Conservation (phyloP, 139 green algal species). For the Pycnococcus provasolii region DNA sequence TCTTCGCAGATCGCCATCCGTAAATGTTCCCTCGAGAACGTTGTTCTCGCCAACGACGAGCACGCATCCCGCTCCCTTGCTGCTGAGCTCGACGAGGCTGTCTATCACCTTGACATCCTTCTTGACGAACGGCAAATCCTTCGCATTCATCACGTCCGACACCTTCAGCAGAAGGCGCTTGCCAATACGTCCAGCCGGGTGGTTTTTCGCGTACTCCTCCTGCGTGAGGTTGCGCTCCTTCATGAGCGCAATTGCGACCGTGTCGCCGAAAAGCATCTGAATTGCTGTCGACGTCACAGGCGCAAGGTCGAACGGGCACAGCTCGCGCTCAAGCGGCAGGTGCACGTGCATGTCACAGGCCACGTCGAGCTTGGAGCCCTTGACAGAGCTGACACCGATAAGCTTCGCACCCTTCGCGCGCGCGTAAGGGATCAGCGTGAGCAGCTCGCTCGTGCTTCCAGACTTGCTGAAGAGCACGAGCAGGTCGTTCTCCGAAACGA, state of each 20-base stretch:
- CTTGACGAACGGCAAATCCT: conserved; percentile 14
- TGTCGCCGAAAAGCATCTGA: conserved; percentile 58
- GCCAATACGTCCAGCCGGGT: conserved; percentile 47
- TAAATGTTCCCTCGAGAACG: conserved; percentile 43
- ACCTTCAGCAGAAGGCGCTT: conserved; percentile 49
- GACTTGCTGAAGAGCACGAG: conserved; percentile 50
- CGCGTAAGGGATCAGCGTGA: conserved; percentile 47
- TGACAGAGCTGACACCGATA: conserved; percentile 34
- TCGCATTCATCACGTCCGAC: conserved; percentile 38
- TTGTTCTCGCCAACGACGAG: conserved; percentile 29
- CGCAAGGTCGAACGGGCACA: conserved; percentile 54
- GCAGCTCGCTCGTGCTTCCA: conserved; percentile 47
- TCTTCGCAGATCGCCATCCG: conserved; percentile 44
- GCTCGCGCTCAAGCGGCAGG: conserved; percentile 48
- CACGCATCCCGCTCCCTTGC: conserved; percentile 45
- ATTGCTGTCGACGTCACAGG: conserved; percentile 50
- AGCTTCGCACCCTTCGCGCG: conserved; percentile 51
- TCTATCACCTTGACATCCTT: conserved; percentile 22
- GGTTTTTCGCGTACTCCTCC: conserved; percentile 51
- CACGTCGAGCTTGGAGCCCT: conserved; percentile 35
- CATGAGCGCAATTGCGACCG: conserved; percentile 50
- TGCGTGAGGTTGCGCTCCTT: conserved; percentile 44
- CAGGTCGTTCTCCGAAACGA: conserved; percentile 37
- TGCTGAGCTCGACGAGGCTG: conserved; percentile 40
- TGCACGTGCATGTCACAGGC: conserved; percentile 40